Conservation (phyloP, 106 monocot genomes). For the Iris macrosiphon region DNA sequence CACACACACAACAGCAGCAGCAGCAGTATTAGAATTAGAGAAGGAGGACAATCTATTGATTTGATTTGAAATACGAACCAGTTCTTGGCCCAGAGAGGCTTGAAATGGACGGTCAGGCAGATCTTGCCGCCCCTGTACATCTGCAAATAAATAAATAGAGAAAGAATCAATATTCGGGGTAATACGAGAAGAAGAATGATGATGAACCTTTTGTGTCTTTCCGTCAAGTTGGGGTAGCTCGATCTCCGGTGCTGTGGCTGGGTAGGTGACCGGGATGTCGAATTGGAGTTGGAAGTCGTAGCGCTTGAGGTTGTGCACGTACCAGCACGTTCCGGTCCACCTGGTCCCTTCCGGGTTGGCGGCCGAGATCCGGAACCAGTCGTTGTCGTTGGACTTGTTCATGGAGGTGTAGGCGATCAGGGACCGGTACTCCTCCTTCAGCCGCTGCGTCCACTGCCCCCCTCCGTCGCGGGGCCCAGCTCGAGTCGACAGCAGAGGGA, state of each 20-base stretch:
- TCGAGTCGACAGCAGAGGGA: constrained; percentile 69
- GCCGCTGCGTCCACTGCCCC: constrained; percentile 71
- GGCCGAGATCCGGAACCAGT: constrained; percentile 92
- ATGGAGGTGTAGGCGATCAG: constrained; percentile 85
- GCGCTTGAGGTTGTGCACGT: constrained; percentile 85
- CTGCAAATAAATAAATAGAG: constrained; percentile 27
- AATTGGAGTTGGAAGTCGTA: constrained; percentile 93
- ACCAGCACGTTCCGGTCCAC: constrained; percentile 88
- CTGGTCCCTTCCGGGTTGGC: constrained; percentile 83
- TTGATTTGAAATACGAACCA: constrained; percentile 21
- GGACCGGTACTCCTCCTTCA: constrained; percentile 33
- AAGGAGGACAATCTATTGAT: too few relatives aligned
- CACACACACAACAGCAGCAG: too few relatives aligned
- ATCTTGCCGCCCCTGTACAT: constrained; percentile 98
- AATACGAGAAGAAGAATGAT: background rate
- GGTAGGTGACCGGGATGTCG: constrained; percentile 91
- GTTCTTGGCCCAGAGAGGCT: constrained; percentile 95
- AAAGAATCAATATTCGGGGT: background rate
- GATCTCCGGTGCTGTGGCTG: constrained; percentile 88
- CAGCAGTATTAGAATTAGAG: too few relatives aligned
- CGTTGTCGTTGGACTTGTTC: constrained; percentile 93
- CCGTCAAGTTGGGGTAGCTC: constrained; percentile 94
- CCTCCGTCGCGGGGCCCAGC: constrained; percentile 79
- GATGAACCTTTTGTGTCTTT: constrained; percentile 80
- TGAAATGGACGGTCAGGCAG: constrained; percentile 94